A percentile compares a stretch with the other conserved stretches of the same genome.
These are phyloP conservation scores for Acacia concinna DNA, from an alignment of 331 rosid species.

Conservation along the genomic window DNA sequence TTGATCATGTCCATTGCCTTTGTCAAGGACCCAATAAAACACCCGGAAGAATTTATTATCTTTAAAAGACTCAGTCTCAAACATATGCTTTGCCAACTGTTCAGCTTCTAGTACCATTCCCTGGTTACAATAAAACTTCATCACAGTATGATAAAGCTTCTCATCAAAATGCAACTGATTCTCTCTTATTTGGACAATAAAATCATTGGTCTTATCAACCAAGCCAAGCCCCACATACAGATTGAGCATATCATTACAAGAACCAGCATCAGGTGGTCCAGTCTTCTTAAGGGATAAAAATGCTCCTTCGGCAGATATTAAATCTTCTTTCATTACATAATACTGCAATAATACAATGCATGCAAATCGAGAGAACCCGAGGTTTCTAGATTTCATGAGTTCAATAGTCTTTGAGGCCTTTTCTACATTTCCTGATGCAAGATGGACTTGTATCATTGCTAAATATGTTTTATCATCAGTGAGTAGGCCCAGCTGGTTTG, in stretches of 20 bases:
- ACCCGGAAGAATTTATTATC: conserved; percentile 53
- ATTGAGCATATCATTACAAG: conserved; percentile 75
- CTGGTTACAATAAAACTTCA: conserved; percentile 72
- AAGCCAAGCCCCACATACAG: conserved; percentile 57
- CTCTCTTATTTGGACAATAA: conserved; percentile 57
- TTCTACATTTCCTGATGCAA: conserved; percentile 64
- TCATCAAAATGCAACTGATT: conserved; percentile 54
- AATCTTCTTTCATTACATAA: conserved; percentile 79
- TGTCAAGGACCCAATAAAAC: conserved; percentile 48
- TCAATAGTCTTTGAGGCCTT: conserved; percentile 67
- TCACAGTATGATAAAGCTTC: conserved; percentile 67
- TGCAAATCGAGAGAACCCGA: conserved; percentile 77
- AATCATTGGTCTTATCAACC: conserved; percentile 63
- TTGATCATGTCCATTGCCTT: conserved; percentile 39
- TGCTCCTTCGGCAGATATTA: conserved; percentile 63
- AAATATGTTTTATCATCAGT: conserved; percentile 81
- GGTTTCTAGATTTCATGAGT: conserved; percentile 69
- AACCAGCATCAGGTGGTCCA: conserved; percentile 88
- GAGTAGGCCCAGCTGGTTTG: conserved; percentile 63
- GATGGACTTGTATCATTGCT: conserved; percentile 95
- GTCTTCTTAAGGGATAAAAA: conserved; percentile 71
- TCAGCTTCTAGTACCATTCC: conserved; percentile 72
- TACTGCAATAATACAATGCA: conserved; percentile 81
- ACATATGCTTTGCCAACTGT: conserved; percentile 55
- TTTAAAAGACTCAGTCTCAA: conserved; percentile 36